Evolutionary conservation across 768 basidiomycete genomes (phyloP), one percentile per base, ranked within the genome.

Genomic region (Amanita muscaria): DNA sequence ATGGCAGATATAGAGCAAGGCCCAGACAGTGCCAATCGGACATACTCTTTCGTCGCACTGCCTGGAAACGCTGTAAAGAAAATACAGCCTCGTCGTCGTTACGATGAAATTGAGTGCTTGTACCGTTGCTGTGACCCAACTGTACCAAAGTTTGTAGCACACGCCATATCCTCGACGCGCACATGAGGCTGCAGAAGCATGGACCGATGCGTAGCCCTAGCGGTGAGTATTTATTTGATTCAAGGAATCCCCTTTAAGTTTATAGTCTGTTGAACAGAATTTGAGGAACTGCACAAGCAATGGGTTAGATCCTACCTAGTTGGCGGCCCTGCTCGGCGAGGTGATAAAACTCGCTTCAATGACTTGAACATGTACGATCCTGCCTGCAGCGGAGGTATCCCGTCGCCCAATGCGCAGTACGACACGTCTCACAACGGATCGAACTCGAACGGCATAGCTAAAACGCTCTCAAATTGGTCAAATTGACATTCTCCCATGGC

Each of bases 151-250:
- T 86, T 21, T 96, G 93, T 56, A 91, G 92, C 23, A 96, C 92
- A 4, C 72, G 96, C 39, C 97, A 99, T 59, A 94, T 98, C 63
- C 73, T 99, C 49, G 98, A 99, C 60, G 91, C 92, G 23, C 94
- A 99, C 61, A 90, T 97, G 46, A 85, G 82, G n/a, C 96, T 96
- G 88, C 94, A 97, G 63, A 88, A 88, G 63, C 94, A 99, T 60
- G 94, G 94, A 34, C 46, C 70, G 11, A 97, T 94, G 66, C 77
- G 93, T 44, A 84, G 79, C 59, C 94, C 94, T 11, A 78, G 77
- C 45, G 93, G 94, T 94, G 56, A 64, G 86, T 59, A 27, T 49
- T 49, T 22, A 41, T 5, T 11, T 18, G 38, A 16, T 23, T 16
- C 41, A 43, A 29, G n/a, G n/a, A 50, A 33, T 46, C 36, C 50